Evolutionary conservation across 305 asterid genomes (phyloP), one percentile per base, ranked within the genome.

Genomic region (Fraxinus ornus): DNA sequence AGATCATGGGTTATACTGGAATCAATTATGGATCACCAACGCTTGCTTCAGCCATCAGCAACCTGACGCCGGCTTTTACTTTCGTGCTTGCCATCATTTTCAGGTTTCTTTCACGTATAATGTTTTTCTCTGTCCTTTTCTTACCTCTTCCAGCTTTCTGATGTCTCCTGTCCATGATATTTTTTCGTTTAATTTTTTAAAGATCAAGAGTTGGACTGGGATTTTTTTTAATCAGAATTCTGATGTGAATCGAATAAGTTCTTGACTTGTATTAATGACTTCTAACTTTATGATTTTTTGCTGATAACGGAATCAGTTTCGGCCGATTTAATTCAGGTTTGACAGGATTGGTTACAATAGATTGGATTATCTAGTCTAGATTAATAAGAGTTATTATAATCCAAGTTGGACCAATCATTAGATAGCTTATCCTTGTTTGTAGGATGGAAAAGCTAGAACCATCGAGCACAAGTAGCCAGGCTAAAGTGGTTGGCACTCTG

Each of bases 41-140:
- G 64, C 93, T 94, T 37, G 97, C 99, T 60, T 95, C 98, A 17
- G 98, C 99, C 79, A 95, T 95, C 90, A 92, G 98, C 92, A 95
- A 92, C 84, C 93, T 95, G 3, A 88, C 91, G 36, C 99, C 99
- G 70, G 99, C 99, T n/a, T 91, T 94, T 73, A 94, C 99, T 66
- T 95, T 95, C 85, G 84, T 89, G 32, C 91, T 95, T 17, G 99
- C 99, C 26, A 52, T 94, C 90, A 86, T 93, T 84, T 92, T 92
- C 97, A 91, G 97, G 98, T 93, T 60, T 24, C 15, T n/a, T 68
- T 62, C 39, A 35, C 28, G 21, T 33, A 52, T 79, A 68, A 9
- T n/a, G 36, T 55, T 52, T 78, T 33, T 7, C 32, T 26, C 22
- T 24, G 62, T 66, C 35, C 73, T 24, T 26, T 64, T 64, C 73